Percentiles rank a stretch among this genome's conserved stretches.
Conservation (phyloP, 1,139 yeast species). For the Hansenula lynferdii region DNA sequence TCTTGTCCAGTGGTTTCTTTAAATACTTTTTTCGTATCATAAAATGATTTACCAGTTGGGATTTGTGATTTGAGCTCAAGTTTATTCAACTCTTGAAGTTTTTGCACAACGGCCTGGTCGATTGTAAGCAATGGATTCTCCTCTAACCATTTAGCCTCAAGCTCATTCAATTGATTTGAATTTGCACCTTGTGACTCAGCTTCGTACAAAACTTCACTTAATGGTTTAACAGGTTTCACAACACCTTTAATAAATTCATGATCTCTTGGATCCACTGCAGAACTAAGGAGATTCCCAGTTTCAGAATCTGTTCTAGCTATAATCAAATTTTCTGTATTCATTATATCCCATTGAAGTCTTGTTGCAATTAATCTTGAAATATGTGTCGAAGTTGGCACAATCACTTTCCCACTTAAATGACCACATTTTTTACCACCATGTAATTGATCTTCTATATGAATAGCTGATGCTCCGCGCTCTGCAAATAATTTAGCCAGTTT, state of each 20-base stretch:
- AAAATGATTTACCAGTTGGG: conserved; percentile 26
- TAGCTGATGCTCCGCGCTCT: conserved; percentile 57
- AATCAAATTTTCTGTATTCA: conserved; percentile 53
- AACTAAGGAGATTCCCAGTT: conserved; percentile 48
- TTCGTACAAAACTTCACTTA: conserved; percentile 40
- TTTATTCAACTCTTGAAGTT: conserved; percentile 25
- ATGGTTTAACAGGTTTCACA: conserved; percentile 34
- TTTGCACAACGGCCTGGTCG: conserved; percentile 40
- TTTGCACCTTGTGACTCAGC: conserved; percentile 37
- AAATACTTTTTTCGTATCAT: conserved; percentile 30
- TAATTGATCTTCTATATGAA: conserved; percentile 31
- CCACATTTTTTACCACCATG: conserved; percentile 61
- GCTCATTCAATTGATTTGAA: conserved; percentile 28
- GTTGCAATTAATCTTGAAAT: conserved; percentile 53
- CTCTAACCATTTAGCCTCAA: conserved; percentile 43
- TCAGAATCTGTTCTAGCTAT: conserved; percentile 63
- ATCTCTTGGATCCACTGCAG: conserved; percentile 51
- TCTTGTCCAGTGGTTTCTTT: conserved; percentile 25
- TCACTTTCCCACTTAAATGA: conserved; percentile 47
- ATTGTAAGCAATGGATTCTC: conserved; percentile 39
- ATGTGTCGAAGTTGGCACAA: conserved; percentile 59
- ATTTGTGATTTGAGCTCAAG: conserved; percentile 28
- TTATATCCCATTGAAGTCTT: conserved; percentile 59
- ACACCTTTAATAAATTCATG: conserved; percentile 52
- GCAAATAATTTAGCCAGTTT: conserved; percentile 55